Percentiles rank a stretch among this genome's conserved stretches.
phyloP scores from a whole-genome alignment of 768 basidiomycete genomes.

The Mycena rebaudengoi region DNA sequence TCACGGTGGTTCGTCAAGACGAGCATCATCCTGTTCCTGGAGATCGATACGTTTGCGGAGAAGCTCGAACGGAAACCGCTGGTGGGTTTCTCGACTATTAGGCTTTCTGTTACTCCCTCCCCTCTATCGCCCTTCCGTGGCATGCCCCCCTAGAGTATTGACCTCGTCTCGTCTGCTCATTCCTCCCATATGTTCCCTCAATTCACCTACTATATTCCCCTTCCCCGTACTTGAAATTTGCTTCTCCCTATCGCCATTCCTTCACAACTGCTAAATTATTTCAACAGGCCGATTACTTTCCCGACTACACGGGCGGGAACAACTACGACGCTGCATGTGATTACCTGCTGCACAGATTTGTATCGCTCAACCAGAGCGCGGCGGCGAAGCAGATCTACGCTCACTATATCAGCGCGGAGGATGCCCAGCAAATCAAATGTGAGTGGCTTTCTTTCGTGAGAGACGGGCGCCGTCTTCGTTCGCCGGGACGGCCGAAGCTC shows the following conservation, averaged over 20 bases:
- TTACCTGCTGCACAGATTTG: conserved; percentile 61
- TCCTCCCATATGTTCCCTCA: too few species aligned
- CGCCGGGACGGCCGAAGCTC: too few species aligned
- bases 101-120: too few species aligned
- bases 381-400: conserved; percentile 91
- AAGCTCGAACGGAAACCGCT: conserved; percentile 1
- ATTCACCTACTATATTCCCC: too few species aligned
- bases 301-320: conserved; percentile 85
- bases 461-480: too few species aligned
- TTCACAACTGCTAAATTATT: conserved; percentile 84
- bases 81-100: background rate
- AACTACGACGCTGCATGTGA: conserved; percentile 95
- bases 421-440: conserved; percentile 95
- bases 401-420: conserved; percentile 95
- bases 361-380: conserved; percentile 86
- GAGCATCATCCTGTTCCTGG: conserved; percentile 58
- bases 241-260: conserved; percentile 50
- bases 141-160: too few species aligned
- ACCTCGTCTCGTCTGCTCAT: too few species aligned
- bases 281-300: too few species aligned
- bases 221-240: too few species aligned
- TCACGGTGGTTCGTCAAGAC: conserved; percentile 97
- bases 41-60: conserved; percentile 5
- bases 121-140: too few species aligned
- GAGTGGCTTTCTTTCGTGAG: conserved; percentile 36